These are phyloP conservation scores for Ceratobasidium sp. DNA, from an alignment of 1,284 basidiomycete genomes.

Conservation along the genomic window DNA sequence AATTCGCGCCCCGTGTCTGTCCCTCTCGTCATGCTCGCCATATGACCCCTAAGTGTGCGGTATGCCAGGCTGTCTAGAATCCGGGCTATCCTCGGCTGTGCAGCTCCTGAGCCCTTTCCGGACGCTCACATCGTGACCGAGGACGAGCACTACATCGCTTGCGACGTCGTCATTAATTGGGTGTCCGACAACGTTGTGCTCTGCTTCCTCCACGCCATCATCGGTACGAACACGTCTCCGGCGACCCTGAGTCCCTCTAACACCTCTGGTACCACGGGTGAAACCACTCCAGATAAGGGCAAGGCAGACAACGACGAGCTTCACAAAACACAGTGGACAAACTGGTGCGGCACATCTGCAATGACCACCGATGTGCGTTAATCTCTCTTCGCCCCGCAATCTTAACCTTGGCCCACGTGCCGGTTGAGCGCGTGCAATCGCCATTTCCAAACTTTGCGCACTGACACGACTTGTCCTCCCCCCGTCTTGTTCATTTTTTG, in stretches of 20 bases:
- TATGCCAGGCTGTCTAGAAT: constrained; percentile 77
- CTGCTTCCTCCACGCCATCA: constrained; percentile 93
- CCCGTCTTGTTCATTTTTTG: constrained; percentile 50
- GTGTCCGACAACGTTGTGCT: constrained; percentile 90
- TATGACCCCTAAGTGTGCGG: constrained; percentile 66
- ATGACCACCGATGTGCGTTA: constrained; percentile 57
- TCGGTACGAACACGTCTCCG: constrained; percentile 53
- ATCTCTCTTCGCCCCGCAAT: constrained; percentile 57
- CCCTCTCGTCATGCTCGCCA: not conserved
- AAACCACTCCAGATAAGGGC: constrained; percentile 54
- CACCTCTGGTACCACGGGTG: constrained; percentile 24
- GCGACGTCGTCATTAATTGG: constrained; percentile 95
- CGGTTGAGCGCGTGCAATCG: constrained; percentile 1
- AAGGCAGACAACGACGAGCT: constrained; percentile 81
- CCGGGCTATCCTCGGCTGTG: constrained; percentile 72
- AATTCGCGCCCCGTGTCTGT: constrained; percentile 47
- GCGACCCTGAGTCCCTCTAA: constrained; percentile 14
- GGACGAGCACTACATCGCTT: constrained; percentile 84
- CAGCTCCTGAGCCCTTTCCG: constrained; percentile 65
- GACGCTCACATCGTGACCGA: constrained; percentile 76
- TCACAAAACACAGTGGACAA: constrained; percentile 85
- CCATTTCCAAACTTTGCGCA: constrained; percentile 21
- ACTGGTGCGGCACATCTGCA: constrained; percentile 87
- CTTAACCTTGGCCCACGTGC: constrained; percentile 17
- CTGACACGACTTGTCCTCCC: constrained; percentile 34